Evolutionary conservation across 2,329 filamentous ascomycete genomes (phyloP), one percentile per base, ranked within the genome.

Genomic region (Proliferodiscus dingleyae): DNA sequence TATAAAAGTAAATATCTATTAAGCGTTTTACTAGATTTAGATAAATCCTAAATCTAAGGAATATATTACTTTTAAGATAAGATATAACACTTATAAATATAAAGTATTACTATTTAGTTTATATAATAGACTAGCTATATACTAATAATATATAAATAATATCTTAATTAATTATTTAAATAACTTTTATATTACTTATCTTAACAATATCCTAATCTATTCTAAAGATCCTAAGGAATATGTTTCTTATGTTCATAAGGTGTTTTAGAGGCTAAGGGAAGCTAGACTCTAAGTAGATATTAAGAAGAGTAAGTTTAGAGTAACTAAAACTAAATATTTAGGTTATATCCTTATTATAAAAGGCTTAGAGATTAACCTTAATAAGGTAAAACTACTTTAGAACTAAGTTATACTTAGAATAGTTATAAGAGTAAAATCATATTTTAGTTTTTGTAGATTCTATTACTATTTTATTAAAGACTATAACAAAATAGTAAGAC

Each of bases 101-200:
- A 21, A 49, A 16, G 51, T 63, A 1, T 58, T 56, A 38, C 51
- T 48, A 1, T 62, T 64, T 53, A 41, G 59, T 19, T 30, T 59
- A 24, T 49, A 38, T 11, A 59, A 56, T 30, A 39, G 43, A 37
- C 50, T 41, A 10, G 46, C 37, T 18, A 41, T 46, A 28, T 45
- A 43, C 46, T 18, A 55, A 23, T 28, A 18, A 41, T 44, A 43
- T 39, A 46, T 51, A 37, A 44, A 56, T 45, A 18, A 47, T 32
- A 28, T 42, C 32, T 23, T 54, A 15, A 7, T 40, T 21, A 38
- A 50, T 16, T 46, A 43, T 36, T 18, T 54, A 16, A 38, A 51
- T 33, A 18, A 34, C 7, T 54, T 41, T 24, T 42, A 24, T 23
- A 41, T 29, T 13, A 40, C 40, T 13, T 50, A 43, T 32, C 28